phyloP scores from a whole-genome alignment of 257 asterid species.

The Jacaranda mimosifolia region DNA sequence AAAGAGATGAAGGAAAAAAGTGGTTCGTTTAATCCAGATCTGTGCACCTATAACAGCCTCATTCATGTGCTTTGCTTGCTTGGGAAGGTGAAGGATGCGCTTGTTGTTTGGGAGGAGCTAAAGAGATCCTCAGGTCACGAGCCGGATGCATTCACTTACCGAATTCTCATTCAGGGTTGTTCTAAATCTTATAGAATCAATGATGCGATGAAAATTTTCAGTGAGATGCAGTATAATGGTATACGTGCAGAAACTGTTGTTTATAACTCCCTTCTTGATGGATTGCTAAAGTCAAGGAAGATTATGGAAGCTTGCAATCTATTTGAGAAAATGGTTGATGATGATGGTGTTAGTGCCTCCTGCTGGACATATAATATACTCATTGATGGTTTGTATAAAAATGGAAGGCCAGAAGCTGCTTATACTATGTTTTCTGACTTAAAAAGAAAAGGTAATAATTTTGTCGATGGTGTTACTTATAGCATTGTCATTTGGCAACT shows the following conservation, averaged over 20 bases:
- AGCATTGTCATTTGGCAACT: slow-evolving; percentile 80
- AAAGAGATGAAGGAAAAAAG: slow-evolving; percentile 89
- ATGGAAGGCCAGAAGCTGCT: slow-evolving; percentile 87
- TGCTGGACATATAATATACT: slow-evolving; percentile 93
- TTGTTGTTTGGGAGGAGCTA: slow-evolving; percentile 85
- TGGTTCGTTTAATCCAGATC: slow-evolving; percentile 67
- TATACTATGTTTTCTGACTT: slow-evolving; percentile 81
- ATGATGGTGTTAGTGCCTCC: slow-evolving; percentile 78
- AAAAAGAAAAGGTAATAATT: slow-evolving; percentile 78
- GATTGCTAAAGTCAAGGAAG: slow-evolving; percentile 83
- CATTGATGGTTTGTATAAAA: slow-evolving; percentile 82
- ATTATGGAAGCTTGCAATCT: slow-evolving; percentile 81
- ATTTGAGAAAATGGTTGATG: slow-evolving; percentile 89
- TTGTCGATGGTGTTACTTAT: slow-evolving; percentile 77
- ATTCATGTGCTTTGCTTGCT: slow-evolving; percentile 81
- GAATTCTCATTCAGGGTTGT: slow-evolving; percentile 87
- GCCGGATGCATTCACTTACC: slow-evolving; percentile 85
- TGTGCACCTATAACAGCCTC: slow-evolving; percentile 92
- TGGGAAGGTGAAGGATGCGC: slow-evolving; percentile 87
- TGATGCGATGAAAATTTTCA: slow-evolving; percentile 73
- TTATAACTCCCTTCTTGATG: slow-evolving; percentile 87
- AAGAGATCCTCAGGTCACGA: slow-evolving; percentile 85
- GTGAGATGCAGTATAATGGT: slow-evolving; percentile 80
- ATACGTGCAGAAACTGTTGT: slow-evolving; percentile 67
- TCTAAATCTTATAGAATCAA: slow-evolving; percentile 69